These are phyloP conservation scores for Pyracantha coccinea DNA, from an alignment of 331 rosid species.

Conservation along the genomic window DNA sequence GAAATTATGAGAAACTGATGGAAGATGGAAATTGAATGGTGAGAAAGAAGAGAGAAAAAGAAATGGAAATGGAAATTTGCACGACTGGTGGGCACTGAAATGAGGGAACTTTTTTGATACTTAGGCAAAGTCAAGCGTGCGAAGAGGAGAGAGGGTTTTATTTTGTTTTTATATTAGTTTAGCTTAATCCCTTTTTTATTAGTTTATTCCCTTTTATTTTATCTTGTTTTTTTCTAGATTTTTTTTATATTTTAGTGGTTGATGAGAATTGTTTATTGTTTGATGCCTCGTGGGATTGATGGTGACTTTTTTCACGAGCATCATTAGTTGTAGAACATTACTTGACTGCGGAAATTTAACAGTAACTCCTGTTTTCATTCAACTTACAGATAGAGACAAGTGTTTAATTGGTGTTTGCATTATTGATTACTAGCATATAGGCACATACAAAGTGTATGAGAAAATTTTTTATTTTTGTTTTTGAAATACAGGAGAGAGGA, in stretches of 20 bases:
- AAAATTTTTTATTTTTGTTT: too few relatives aligned
- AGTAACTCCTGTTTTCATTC: too few relatives aligned
- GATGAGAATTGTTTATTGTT: neutral
- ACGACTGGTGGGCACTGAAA: slow-evolving; percentile 4
- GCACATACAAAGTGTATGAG: too few relatives aligned
- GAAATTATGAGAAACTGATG: slow-evolving; percentile 18
- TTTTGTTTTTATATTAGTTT: neutral
- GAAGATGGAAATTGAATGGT: slow-evolving; percentile 27
- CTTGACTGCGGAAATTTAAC: too few relatives aligned
- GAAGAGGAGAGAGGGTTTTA: neutral
- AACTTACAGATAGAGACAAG: too few relatives aligned
- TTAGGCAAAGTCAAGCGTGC: neutral
- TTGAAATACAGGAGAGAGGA: too few relatives aligned
- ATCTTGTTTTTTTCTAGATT: neutral
- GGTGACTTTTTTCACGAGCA: neutral
- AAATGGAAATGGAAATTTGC: slow-evolving; percentile 3
- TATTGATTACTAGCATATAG: too few relatives aligned
- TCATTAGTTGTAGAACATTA: neutral
- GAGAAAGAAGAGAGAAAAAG: slow-evolving; percentile 12
- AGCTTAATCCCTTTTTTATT: neutral
- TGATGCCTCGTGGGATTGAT: neutral
- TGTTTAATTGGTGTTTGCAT: too few relatives aligned
- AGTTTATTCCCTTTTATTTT: neutral
- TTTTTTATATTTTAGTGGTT: neutral
- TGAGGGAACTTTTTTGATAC: neutral